These are phyloP conservation scores for Aspergillus ostianus DNA, from an alignment of 495 filamentous ascomycete species.

Conservation along the genomic window DNA sequence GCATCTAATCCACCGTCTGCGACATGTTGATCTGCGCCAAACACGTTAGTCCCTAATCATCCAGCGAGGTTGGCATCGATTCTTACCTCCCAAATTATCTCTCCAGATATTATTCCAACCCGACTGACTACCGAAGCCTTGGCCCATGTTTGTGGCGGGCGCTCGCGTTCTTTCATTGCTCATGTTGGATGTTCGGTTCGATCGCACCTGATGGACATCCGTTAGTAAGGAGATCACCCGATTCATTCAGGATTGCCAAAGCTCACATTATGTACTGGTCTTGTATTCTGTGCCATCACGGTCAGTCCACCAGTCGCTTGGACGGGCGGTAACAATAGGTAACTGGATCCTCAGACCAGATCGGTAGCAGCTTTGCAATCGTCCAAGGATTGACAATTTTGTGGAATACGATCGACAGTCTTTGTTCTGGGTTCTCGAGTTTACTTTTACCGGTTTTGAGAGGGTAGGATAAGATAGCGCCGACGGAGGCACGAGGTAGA, in stretches of 20 bases:
- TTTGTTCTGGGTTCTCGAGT: background rate
- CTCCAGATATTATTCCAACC: slow-evolving; percentile 65
- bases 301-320: slow-evolving; percentile 31
- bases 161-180: slow-evolving; percentile 38
- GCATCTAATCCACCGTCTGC: slow-evolving; percentile 39
- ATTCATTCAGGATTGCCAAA: background rate
- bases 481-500: slow-evolving; percentile 11
- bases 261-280: slow-evolving; percentile 40
- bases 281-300: slow-evolving; percentile 27
- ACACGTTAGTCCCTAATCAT: background rate
- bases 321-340: background rate
- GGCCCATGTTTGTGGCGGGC: slow-evolving; percentile 39
- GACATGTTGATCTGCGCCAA: slow-evolving; percentile 30
- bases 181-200: slow-evolving; percentile 40
- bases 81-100: slow-evolving; percentile 48
- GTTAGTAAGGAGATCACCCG: background rate
- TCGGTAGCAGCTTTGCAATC: background rate
- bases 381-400: background rate
- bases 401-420: background rate
- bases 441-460: background rate
- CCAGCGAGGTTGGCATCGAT: background rate
- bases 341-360: background rate
- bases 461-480: background rate
- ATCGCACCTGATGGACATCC: slow-evolving; percentile 30
- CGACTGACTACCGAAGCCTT: slow-evolving; percentile 45